Percentiles rank a stretch among this genome's conserved stretches.
Evolutionary conservation across 2,329 filamentous ascomycete species (phyloP).

Genomic region (Penicillium sp.): DNA sequence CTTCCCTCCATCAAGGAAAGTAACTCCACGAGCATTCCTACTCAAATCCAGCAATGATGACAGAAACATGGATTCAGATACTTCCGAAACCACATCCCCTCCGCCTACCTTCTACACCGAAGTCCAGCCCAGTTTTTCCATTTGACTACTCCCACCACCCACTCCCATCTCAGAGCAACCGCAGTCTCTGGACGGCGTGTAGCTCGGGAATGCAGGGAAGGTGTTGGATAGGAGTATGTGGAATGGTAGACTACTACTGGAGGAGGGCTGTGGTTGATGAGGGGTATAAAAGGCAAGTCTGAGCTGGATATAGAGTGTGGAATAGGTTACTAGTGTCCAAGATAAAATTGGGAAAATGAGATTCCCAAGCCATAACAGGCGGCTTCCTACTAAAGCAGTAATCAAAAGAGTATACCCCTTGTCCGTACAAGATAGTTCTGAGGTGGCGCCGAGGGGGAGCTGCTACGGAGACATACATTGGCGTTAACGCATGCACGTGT

Average conservation of each 20-base stretch:
- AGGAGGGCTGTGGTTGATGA: slow-evolving; percentile 28
- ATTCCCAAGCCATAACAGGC: not conserved
- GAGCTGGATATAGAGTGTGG: slow-evolving; percentile 25
- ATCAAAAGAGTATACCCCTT: too few species aligned
- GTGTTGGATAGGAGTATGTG: not conserved
- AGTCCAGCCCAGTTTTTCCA: not conserved
- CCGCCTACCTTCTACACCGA: not conserved
- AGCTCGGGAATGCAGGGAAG: slow-evolving; percentile 11
- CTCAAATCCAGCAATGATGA: slow-evolving; percentile 43
- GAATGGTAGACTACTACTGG: not conserved
- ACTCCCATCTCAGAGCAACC: slow-evolving; percentile 23
- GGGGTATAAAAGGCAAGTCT: slow-evolving; percentile 37
- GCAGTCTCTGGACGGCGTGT: slow-evolving; percentile 29
- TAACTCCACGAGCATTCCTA: not conserved
- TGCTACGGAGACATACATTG: not conserved
- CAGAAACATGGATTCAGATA: slow-evolving; percentile 46
- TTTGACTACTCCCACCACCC: not conserved
- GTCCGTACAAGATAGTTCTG: too few species aligned
- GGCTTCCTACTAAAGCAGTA: not conserved
- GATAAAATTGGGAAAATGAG: not conserved
- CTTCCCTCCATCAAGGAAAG: not conserved
- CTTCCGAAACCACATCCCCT: slow-evolving; percentile 41
- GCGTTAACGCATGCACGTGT: not conserved
- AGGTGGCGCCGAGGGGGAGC: too few species aligned
- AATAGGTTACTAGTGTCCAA: not conserved